Conservation (phyloP, 129 eudicot genomes). For the Artemisia tridentata region DNA sequence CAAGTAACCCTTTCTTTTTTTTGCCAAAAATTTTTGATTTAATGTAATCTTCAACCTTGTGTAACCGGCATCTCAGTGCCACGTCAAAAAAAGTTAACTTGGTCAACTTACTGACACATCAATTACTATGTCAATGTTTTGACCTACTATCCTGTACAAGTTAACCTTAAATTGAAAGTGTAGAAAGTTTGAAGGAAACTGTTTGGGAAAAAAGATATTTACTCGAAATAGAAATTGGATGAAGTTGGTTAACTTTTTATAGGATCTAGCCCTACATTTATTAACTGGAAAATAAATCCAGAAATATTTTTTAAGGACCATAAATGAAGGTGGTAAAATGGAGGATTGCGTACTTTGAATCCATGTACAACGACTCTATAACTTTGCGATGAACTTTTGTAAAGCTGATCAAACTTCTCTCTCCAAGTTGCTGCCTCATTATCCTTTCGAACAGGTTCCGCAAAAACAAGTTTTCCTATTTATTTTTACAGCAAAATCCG, state of each 20-base stretch:
- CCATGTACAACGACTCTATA: constrained; percentile 96
- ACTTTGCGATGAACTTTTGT: constrained; percentile 93
- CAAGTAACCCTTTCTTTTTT: neutral
- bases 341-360: constrained; percentile 63
- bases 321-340: constrained; percentile 6
- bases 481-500: constrained; percentile 14
- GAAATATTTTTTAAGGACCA: neutral
- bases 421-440: constrained; percentile 98
- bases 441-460: constrained; percentile 87
- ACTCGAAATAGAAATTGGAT: neutral
- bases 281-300: neutral
- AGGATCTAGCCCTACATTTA: neutral
- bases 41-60: constrained; percentile 4
- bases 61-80: neutral
- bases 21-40: neutral
- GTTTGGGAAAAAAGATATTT: neutral
- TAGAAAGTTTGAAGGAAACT: neutral
- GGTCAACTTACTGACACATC: neutral
- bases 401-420: constrained; percentile 89
- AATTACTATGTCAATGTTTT: neutral
- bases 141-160: constrained; percentile 3
- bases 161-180: no score
- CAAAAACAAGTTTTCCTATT: constrained; percentile 90
- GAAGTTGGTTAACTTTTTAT: neutral
- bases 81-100: constrained; percentile 1